Evolutionary conservation across 495 filamentous ascomycete species (phyloP).

Genomic region (Chaetomium tenue): DNA sequence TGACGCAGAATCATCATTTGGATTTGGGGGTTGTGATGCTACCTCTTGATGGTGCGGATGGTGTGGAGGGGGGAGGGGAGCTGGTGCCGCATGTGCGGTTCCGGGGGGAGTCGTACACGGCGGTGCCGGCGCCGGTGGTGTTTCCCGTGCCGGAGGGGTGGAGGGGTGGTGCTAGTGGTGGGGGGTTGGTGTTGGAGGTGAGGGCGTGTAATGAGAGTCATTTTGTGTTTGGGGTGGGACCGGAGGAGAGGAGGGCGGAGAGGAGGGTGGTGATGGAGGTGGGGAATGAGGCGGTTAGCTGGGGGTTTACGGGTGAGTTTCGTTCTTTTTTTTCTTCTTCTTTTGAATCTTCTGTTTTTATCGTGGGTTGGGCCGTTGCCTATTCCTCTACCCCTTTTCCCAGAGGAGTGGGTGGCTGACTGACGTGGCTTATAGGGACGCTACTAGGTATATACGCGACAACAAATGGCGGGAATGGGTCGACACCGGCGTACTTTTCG

Average conservation of each 20-base stretch:
- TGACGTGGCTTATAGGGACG: constrained; percentile 25
- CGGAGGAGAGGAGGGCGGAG: constrained; percentile 33
- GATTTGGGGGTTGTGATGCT: constrained; percentile 52
- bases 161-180: constrained; percentile 34
- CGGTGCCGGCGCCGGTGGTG: constrained; percentile 34
- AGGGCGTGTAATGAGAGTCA: constrained; percentile 47
- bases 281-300: constrained; percentile 46
- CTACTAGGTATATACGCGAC: constrained; percentile 53
- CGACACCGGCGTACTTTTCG: constrained; percentile 44
- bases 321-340: background rate
- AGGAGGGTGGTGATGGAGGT: constrained; percentile 40
- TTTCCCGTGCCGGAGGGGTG: constrained; percentile 38
- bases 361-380: no score
- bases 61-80: background rate
- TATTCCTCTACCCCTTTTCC: background rate
- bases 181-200: constrained; percentile 43
- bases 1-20: constrained; percentile 54
- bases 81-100: constrained; percentile 40
- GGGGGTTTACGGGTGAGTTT: constrained; percentile 51
- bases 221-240: constrained; percentile 47
- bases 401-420: constrained; percentile 3
- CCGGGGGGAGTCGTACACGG: constrained; percentile 40
- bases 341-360: background rate
- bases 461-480: constrained; percentile 48
- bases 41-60: constrained; percentile 12